phyloP scores from a whole-genome alignment of 495 filamentous ascomycete genomes.

The Hypomontagnella monticulosa region DNA sequence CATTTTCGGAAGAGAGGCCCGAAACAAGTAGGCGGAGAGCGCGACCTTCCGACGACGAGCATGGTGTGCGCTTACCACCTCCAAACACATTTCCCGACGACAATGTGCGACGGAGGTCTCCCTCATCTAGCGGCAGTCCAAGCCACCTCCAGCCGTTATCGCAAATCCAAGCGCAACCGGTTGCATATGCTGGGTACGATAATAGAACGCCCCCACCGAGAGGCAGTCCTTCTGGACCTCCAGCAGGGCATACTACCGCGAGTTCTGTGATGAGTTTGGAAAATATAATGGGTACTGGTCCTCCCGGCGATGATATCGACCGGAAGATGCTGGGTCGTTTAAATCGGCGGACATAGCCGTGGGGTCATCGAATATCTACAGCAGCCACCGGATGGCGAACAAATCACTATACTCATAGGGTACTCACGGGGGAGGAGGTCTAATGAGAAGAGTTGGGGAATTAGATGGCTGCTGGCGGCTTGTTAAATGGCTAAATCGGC shows the following conservation, averaged over 20 bases:
- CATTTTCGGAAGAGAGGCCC: constrained; percentile 44
- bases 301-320: constrained; percentile 51
- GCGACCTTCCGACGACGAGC: constrained; percentile 55
- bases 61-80: constrained; percentile 54
- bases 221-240: constrained; percentile 41
- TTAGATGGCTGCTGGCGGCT: constrained; percentile 43
- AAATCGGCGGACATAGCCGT: constrained; percentile 35
- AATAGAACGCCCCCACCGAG: constrained; percentile 40
- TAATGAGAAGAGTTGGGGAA: constrained; percentile 15
- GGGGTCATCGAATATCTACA: constrained; percentile 8
- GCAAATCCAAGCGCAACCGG: constrained; percentile 41
- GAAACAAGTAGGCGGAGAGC: constrained; percentile 46
- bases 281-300: constrained; percentile 50
- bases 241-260: constrained; percentile 37
- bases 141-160: constrained; percentile 50
- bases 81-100: constrained; percentile 56
- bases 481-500: constrained; percentile 18
- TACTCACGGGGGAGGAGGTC: not conserved
- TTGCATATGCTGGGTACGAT: constrained; percentile 38
- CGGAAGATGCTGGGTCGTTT: constrained; percentile 55
- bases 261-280: constrained; percentile 57
- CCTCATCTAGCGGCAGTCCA: constrained; percentile 54
- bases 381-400: constrained; percentile 22
- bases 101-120: constrained; percentile 57
- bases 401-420: constrained; percentile 15